phyloP scores from a whole-genome alignment of 768 basidiomycete species.

The Auricularia auricula-judae region DNA sequence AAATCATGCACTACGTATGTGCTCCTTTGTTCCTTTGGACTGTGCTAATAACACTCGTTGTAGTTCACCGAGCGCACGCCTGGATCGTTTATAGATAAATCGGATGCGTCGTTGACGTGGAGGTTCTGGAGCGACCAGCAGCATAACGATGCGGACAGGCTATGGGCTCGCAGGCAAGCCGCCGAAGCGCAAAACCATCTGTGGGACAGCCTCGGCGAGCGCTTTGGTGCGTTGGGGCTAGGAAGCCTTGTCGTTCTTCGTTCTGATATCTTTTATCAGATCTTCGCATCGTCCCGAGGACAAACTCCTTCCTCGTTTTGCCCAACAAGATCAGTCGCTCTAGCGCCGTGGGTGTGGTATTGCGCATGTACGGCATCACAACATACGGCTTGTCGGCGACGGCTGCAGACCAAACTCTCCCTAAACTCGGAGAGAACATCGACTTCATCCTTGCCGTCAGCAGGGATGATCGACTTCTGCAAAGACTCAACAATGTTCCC shows the following conservation, averaged over 20 bases:
- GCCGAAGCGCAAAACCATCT: conserved; percentile 90
- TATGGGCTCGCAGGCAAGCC: no score
- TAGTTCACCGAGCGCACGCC: conserved; percentile 85
- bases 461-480: conserved; percentile 68
- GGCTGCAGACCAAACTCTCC: conserved; percentile 25
- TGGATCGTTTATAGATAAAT: conserved; percentile 73
- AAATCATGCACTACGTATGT: conserved; percentile 86
- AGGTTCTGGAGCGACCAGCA: no score
- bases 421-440: conserved; percentile 28
- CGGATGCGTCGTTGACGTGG: conserved; percentile 76
- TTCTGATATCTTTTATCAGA: no score
- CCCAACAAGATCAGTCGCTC: conserved; percentile 76
- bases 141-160: no score
- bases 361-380: conserved; percentile 27
- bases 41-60: no score
- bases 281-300: conserved; percentile 71
- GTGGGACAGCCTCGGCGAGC: conserved; percentile 77
- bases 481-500: conserved; percentile 65
- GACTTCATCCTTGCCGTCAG: conserved; percentile 58
- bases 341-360: conserved; percentile 71
- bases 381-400: conserved; percentile 30
- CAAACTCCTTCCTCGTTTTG: conserved; percentile 70
- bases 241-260: no score
- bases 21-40: no score
- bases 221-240: conserved; percentile 43